A percentile compares a stretch with the other conserved stretches of the same genome.
Conservation (phyloP, 164 flowering plant species). For the grape (Vitis vinifera) region ASM3070453v1 NC_081823.1:9463001-9463500, state of each 20-base stretch:
- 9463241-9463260: neutral
- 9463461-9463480: neutral
- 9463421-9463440: too few relatives aligned
- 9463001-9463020: neutral
- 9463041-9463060: too few relatives aligned
- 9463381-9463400: neutral
- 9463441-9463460: too few relatives aligned
- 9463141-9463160: neutral
- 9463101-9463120: neutral
- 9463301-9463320: constrained; percentile 20
- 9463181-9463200: neutral
- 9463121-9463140: neutral
- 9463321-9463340: constrained; percentile 17
- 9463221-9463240: neutral
- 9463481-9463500: neutral
- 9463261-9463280: neutral
- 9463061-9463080: neutral
- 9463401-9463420: neutral
- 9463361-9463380: constrained; percentile 3
- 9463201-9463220: neutral
- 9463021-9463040: neutral
- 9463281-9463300: neutral
- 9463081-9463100: neutral
- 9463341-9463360: constrained; percentile 26
- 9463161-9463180: neutral